A percentile compares a stretch with the other conserved stretches of the same genome.
phyloP scores from a whole-genome alignment of 768 basidiomycete species.

The Pholiota conissans region DNA sequence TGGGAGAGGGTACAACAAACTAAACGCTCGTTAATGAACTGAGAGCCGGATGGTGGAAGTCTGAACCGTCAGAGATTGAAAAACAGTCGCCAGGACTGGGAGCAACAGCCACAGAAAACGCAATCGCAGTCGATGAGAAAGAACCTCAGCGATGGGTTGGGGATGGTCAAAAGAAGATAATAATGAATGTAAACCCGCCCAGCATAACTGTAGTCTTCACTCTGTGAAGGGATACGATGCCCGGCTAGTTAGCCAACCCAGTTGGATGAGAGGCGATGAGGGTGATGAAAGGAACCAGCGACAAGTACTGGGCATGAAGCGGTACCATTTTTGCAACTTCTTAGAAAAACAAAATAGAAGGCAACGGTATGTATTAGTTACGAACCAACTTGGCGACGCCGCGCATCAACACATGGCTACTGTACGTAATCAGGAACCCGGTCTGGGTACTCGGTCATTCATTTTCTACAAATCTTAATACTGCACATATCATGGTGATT shows the following conservation, averaged over 20 bases:
- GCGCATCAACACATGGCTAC: not conserved
- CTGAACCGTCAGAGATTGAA: not conserved
- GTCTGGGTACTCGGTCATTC: no score
- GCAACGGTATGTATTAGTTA: constrained; percentile 13
- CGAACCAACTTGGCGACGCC: not conserved
- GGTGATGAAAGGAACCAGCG: not conserved
- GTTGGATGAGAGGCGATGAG: constrained; percentile 7
- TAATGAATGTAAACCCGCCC: not conserved
- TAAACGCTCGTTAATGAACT: not conserved
- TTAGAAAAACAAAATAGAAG: not conserved
- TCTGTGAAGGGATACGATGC: not conserved
- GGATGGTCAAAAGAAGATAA: not conserved
- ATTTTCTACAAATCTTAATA: no score
- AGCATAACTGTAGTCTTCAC: constrained; percentile 1
- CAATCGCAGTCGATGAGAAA: not conserved
- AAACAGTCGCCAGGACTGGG: constrained; percentile 18
- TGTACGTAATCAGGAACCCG: not conserved
- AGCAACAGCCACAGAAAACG: constrained; percentile 7
- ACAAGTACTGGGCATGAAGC: not conserved
- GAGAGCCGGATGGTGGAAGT: not conserved
- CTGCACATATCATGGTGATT: no score
- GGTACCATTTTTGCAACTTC: constrained; percentile 2
- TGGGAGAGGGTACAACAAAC: no score
- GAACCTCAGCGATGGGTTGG: not conserved
- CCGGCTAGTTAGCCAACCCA: constrained; percentile 9